Percentiles rank a stretch among this genome's conserved stretches.
Conservation (phyloP, 768 basidiomycete genomes). For the Lactifluus hygrophoroides region DNA sequence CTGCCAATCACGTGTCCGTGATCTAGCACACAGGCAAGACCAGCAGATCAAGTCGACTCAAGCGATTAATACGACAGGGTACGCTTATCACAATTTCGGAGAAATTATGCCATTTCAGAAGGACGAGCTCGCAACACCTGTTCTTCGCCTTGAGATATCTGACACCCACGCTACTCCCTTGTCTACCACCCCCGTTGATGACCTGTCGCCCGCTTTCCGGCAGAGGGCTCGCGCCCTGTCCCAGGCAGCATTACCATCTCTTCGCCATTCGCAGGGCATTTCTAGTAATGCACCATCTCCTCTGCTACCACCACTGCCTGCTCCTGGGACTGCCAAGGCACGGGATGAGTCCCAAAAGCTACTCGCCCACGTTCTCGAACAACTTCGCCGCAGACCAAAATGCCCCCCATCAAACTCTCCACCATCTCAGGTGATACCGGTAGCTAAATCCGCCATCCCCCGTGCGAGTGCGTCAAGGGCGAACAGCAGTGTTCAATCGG, state of each 20-base stretch:
- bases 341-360: slow-evolving; percentile 62
- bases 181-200: not conserved
- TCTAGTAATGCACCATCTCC: slow-evolving; percentile 24
- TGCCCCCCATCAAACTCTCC: slow-evolving; percentile 31
- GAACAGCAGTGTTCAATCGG: not conserved
- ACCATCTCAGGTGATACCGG: not conserved
- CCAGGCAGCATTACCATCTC: slow-evolving; percentile 22
- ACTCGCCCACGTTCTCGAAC: slow-evolving; percentile 52
- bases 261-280: slow-evolving; percentile 26
- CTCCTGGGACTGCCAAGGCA: slow-evolving; percentile 32
- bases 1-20: not conserved
- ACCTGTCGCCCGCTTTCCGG: slow-evolving; percentile 8
- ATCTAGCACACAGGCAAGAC: too few relatives aligned
- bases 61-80: not conserved
- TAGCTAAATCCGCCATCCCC: not conserved
- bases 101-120: slow-evolving; percentile 5
- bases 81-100: not conserved
- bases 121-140: slow-evolving; percentile 1
- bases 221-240: slow-evolving; percentile 24
- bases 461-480: slow-evolving; percentile 9
- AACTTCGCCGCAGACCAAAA: slow-evolving; percentile 48
- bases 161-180: not conserved
- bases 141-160: slow-evolving; percentile 17
- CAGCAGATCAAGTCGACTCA: not conserved
- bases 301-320: slow-evolving; percentile 12